Conservation (phyloP, 305 asterid genomes). For the Fraxinus dipetala region DNA sequence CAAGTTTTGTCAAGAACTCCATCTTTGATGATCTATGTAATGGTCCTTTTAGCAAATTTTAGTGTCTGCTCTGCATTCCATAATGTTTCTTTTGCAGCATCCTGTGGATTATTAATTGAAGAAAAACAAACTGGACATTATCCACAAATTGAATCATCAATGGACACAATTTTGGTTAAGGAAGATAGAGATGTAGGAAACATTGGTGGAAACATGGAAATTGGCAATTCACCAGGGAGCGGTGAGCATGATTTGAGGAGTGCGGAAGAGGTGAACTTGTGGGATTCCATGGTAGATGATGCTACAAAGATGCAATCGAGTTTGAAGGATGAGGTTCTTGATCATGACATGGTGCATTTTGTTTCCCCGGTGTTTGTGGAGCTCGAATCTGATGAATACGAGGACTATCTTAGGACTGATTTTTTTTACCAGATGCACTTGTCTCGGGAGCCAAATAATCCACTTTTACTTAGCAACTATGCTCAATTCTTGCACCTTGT, state of each 20-base stretch:
- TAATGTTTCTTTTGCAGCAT: constrained; percentile 22
- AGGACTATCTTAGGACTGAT: constrained; percentile 54
- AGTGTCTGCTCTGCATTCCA: constrained; percentile 47
- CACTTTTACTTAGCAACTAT: constrained; percentile 70
- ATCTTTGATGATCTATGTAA: constrained; percentile 58
- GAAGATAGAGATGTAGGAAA: background rate
- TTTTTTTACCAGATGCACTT: constrained; percentile 57
- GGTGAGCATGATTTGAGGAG: constrained; percentile 20
- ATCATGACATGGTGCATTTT: constrained; percentile 39
- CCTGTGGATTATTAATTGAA: background rate
- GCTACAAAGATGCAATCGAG: constrained; percentile 38
- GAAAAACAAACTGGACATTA: background rate
- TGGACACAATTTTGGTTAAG: background rate
- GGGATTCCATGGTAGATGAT: constrained; percentile 66
- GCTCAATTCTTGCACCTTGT: constrained; percentile 64
- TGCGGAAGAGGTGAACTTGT: constrained; percentile 41
- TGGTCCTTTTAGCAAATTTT: constrained; percentile 67
- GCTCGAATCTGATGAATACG: constrained; percentile 48
- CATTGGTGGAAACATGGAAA: constrained; percentile 8
- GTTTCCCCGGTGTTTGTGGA: constrained; percentile 62
- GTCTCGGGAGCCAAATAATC: constrained; percentile 57
- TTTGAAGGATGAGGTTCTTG: constrained; percentile 31
- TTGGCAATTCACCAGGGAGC: constrained; percentile 15
- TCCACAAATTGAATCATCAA: constrained; percentile 4
- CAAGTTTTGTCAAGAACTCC: constrained; percentile 76